Evolutionary conservation across 2,329 filamentous ascomycete species (phyloP).

Genomic region (Elsinoe arachidis): DNA sequence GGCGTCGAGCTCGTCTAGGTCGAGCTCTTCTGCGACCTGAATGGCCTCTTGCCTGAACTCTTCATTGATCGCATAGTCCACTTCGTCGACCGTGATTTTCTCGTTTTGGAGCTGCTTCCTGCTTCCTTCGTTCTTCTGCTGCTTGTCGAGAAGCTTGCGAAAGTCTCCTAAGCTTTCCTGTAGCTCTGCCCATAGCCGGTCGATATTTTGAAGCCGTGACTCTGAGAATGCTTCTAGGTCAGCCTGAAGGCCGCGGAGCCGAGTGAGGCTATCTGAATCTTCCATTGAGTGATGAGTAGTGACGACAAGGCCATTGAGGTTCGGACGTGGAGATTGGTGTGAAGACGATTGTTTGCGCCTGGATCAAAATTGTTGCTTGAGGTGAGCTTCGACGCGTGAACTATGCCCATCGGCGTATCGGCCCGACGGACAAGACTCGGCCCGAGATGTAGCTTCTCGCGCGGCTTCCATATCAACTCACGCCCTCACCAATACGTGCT

Average conservation of each 20-base stretch:
- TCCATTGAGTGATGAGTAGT: slow-evolving; percentile 48
- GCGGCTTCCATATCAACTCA: background rate
- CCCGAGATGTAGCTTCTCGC: background rate
- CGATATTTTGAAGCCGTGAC: slow-evolving; percentile 58
- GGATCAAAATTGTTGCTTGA: background rate
- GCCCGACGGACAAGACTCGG: background rate
- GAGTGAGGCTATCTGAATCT: slow-evolving; percentile 62
- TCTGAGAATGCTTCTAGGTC: slow-evolving; percentile 73
- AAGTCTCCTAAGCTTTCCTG: slow-evolving; percentile 60
- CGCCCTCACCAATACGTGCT: background rate
- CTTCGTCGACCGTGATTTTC: slow-evolving; percentile 62
- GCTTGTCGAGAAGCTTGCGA: slow-evolving; percentile 64
- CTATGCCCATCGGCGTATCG: background rate
- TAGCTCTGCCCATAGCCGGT: slow-evolving; percentile 59
- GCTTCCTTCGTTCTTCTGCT: slow-evolving; percentile 64
- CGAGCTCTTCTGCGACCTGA: slow-evolving; percentile 75
- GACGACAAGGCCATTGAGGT: background rate
- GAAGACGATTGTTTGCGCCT: background rate
- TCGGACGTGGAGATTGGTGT: background rate
- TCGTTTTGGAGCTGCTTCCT: slow-evolving; percentile 60
- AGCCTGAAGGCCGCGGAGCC: slow-evolving; percentile 75
- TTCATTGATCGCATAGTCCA: slow-evolving; percentile 72
- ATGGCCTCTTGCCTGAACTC: slow-evolving; percentile 78
- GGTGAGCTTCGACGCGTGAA: slow-evolving; percentile 4
- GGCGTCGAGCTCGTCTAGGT: slow-evolving; percentile 82